Base-by-base conservation (phyloP, 768 basidiomycete species). In the Tylopilus intermedius region DNA sequence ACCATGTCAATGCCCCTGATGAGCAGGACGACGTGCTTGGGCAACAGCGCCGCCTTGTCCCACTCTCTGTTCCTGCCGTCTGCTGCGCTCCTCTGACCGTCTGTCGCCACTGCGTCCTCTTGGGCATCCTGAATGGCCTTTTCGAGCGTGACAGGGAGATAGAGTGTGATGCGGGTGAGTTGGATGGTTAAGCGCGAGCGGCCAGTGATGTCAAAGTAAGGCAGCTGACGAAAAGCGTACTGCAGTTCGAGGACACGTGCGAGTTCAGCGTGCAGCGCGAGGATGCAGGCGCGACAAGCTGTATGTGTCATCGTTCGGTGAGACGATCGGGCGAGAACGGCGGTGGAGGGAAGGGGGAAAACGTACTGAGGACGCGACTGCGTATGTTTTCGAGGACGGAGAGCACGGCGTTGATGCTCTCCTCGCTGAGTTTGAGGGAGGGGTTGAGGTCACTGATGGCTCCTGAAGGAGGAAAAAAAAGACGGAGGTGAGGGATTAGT, bases 241-340 rank as follows among this genome's bases (percentile, higher is more conserved):
- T 91, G 90, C 21, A 91, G 77, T 62, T 93, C 90, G 56, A 91
- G 78, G n/a, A 91, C 79, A 37, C 84, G 81, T n/a, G 79, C 73
- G 51, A 91, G 77, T 60, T 90, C 83, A 21, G 80, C 70, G 64
- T 86, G 84, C 9, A 94, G 76, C 4, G 87, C 80, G 53, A 84
- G 76, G 15, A 91, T 76, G 66, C 89, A 90, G 26, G 84, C 83
- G 29, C 86, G 83, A 55, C 88, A 89, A 18, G 84, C 87, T 89
- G 30, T 57, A 18, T 18, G 39, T 30, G 14, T 40, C 13, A 14
- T 0, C 5, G 42, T 9, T 22, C 39, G 42, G 10, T 56, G 39
- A 47, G 49, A 43, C 39, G 37, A 22, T 21, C 26, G 27, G 26
- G 15, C 1, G 2, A 29, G 2, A 21, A 1, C 8, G 39, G 22